phyloP scores from a whole-genome alignment of 768 basidiomycete species.

The Rickenella mellea region DNA sequence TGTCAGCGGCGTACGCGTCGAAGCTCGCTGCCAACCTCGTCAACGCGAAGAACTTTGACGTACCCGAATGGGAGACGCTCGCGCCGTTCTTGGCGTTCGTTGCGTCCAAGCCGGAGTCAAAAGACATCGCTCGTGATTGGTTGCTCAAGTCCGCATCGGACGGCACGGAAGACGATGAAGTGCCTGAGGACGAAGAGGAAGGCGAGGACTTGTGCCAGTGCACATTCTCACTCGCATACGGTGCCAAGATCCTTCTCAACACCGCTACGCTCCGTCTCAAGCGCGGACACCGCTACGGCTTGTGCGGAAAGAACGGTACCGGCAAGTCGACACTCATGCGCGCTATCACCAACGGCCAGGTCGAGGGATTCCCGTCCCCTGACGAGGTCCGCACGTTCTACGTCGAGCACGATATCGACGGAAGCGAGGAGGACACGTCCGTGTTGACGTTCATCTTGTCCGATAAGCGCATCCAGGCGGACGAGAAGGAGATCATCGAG shows the following conservation, averaged over 20 bases:
- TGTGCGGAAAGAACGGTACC: conserved; percentile 97
- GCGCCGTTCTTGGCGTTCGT: conserved; percentile 68
- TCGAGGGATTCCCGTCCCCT: conserved; percentile 96
- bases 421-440: conserved; percentile 85
- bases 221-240: conserved; percentile 97
- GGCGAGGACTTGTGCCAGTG: conserved; percentile 99
- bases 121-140: conserved; percentile 70
- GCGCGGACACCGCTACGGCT: conserved; percentile 97
- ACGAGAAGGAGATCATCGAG: conserved; percentile 60
- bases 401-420: conserved; percentile 98
- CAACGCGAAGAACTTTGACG: conserved; percentile 87
- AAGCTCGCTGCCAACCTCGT: conserved; percentile 79
- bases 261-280: conserved; percentile 94
- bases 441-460: conserved; percentile 80
- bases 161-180: conserved; percentile 57
- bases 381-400: conserved; percentile 98
- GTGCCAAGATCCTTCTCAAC: conserved; percentile 97
- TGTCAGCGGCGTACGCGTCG: conserved; percentile 59
- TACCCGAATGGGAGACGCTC: conserved; percentile 78
- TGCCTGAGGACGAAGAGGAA: conserved; percentile 86
- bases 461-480: conserved; percentile 75
- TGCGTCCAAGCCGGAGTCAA: conserved; percentile 52
- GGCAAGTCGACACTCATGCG: conserved; percentile 95
- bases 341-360: conserved; percentile 90
- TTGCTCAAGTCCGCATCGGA: conserved; percentile 83